These are phyloP conservation scores for Magnolia sinica DNA, from an alignment of 164 flowering plant species.

Conservation along the genomic window DNA sequence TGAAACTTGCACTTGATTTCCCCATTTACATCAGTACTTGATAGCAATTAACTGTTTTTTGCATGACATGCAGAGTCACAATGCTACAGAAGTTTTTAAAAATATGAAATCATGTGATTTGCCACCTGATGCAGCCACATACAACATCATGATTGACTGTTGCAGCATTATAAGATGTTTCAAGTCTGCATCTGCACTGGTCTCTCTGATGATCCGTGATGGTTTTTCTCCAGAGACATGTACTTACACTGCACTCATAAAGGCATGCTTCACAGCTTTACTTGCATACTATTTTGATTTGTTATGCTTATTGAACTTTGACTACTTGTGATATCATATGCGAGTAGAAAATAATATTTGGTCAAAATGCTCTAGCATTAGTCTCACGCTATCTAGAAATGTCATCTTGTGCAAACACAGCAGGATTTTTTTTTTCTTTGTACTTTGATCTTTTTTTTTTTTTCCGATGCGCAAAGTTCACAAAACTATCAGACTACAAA, in stretches of 20 bases:
- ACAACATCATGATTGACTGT: conserved; percentile 77
- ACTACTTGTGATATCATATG: neutral
- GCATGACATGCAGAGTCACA: conserved; percentile 49
- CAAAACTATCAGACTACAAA: too few relatives aligned
- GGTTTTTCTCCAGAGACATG: conserved; percentile 46
- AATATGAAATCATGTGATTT: conserved; percentile 48
- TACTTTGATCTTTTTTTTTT: too few relatives aligned
- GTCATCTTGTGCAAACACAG: too few relatives aligned
- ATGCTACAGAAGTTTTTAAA: conserved; percentile 56
- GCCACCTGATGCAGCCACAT: conserved; percentile 55
- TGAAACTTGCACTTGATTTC: neutral
- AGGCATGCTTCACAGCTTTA: conserved; percentile 39
- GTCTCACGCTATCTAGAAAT: neutral
- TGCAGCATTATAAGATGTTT: conserved; percentile 51
- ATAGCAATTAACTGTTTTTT: neutral
- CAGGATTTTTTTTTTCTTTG: too few relatives aligned
- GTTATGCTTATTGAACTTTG: neutral
- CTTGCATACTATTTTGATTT: neutral
- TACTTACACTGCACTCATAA: conserved; percentile 61
- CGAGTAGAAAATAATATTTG: neutral
- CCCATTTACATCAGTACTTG: neutral
- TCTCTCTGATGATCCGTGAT: conserved; percentile 79
- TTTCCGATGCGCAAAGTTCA: too few relatives aligned
- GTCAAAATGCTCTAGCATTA: neutral
- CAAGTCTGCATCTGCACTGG: conserved; percentile 60